Conservation (phyloP, 2,329 filamentous ascomycete species). For the Helotiales sp. region DNA sequence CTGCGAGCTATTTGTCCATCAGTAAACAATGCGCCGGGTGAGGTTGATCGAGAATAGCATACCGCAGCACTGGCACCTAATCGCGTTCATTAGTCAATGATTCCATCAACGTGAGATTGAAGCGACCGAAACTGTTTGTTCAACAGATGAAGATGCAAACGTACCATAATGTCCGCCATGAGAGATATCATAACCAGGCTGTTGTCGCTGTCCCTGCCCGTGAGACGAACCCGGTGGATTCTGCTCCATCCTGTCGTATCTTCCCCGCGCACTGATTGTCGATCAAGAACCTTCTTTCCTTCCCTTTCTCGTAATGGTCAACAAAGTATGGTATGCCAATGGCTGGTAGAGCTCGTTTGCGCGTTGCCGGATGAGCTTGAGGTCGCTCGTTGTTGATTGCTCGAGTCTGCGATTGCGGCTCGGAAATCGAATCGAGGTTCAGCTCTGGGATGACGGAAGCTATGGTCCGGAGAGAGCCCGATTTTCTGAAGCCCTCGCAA, state of each 20-base stretch:
- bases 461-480: background rate
- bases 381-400: background rate
- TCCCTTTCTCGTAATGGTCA: background rate
- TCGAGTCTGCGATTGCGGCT: background rate
- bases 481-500: background rate
- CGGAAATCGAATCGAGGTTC: background rate
- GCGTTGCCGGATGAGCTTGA: background rate
- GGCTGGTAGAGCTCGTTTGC: background rate
- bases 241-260: constrained; percentile 34
- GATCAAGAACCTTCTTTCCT: background rate
- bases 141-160: constrained; percentile 27
- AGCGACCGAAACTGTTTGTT: background rate
- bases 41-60: constrained; percentile 39
- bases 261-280: background rate
- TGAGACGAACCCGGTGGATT: constrained; percentile 54
- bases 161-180: constrained; percentile 79
- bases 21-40: background rate
- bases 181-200: constrained; percentile 69
- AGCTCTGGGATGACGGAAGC: background rate
- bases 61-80: constrained; percentile 69
- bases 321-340: background rate
- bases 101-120: background rate
- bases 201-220: constrained; percentile 53
- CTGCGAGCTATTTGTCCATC: constrained; percentile 65
- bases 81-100: constrained; percentile 28